Conservation (phyloP, 805 yeast genomes). For the Wickerhamiella dianesei region DNA sequence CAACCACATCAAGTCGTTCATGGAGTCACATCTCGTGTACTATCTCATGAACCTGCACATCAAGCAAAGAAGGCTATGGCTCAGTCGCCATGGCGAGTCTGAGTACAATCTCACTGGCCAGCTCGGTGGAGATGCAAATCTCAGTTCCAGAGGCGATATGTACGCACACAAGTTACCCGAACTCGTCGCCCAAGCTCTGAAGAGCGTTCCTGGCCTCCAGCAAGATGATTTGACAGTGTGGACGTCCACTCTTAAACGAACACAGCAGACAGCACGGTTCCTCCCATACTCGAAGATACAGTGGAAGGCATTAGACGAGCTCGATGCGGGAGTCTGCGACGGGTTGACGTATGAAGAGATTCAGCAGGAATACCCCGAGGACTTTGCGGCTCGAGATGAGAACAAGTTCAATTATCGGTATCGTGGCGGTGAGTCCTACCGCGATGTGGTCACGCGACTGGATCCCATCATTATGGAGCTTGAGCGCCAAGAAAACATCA, state of each 20-base stretch:
- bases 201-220: conserved; percentile 6
- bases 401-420: conserved; percentile 91
- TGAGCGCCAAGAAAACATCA: conserved; percentile 90
- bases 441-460: conserved; percentile 85
- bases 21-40: conserved; percentile 86
- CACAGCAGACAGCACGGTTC: conserved; percentile 80
- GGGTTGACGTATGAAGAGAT: conserved; percentile 94
- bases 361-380: conserved; percentile 75
- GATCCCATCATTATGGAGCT: conserved; percentile 98
- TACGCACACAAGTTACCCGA: conserved; percentile 75
- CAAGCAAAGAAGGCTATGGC: conserved; percentile 83
- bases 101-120: conserved; percentile 84
- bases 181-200: conserved; percentile 48
- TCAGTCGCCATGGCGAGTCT: conserved; percentile 93
- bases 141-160: conserved; percentile 70
- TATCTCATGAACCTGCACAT: conserved; percentile 92
- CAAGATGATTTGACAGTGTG: conserved; percentile 60
- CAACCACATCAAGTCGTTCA: conserved; percentile 73
- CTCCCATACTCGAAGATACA: conserved; percentile 70
- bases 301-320: conserved; percentile 95
- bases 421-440: conserved; percentile 92
- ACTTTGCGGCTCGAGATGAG: conserved; percentile 88
- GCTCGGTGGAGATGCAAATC: conserved; percentile 87
- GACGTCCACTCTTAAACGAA: conserved; percentile 85
- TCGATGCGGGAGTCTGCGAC: conserved; percentile 96